A percentile compares a stretch with the other conserved stretches of the same genome.
Conservation (phyloP, 768 basidiomycete species). For the Austroboletus eburneus region DNA sequence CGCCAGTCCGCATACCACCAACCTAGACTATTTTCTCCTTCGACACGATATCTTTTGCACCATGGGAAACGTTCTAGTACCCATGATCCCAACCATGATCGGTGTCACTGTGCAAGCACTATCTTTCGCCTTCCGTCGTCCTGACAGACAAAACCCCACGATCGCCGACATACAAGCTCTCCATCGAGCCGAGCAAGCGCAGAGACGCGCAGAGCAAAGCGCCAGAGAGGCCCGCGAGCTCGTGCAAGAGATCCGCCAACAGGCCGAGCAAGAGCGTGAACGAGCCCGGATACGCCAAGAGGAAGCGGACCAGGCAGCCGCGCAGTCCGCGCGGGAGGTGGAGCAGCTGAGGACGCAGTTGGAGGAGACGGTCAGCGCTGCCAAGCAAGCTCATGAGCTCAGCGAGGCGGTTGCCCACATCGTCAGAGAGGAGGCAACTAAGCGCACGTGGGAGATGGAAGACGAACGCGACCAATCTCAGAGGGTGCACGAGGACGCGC, state of each 20-base stretch:
- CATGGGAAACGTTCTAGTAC: constrained; percentile 5
- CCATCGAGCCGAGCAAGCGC: constrained; percentile 3
- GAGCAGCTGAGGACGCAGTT: constrained; percentile 8
- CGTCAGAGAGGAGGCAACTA: constrained; percentile 6
- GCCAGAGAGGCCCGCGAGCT: constrained; percentile 4
- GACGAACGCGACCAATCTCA: constrained; percentile 4
- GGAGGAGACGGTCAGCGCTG: not conserved
- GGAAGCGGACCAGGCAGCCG: constrained; percentile 1
- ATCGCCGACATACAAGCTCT: constrained; percentile 6
- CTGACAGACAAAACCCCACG: constrained; percentile 10
- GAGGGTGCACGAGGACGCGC: constrained; percentile 4
- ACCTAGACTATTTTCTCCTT: not conserved
- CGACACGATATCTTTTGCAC: not conserved
- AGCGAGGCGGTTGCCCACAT: constrained; percentile 2
- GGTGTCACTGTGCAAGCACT: not conserved
- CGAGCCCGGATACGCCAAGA: constrained; percentile 3
- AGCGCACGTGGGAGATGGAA: constrained; percentile 1
- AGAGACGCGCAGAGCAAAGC: not conserved
- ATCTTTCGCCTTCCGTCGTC: not conserved
- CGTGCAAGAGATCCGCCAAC: not conserved
- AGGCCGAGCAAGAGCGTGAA: constrained; percentile 9
- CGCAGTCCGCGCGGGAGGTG: constrained; percentile 7
- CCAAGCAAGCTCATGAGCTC: constrained; percentile 1
- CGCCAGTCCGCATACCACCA: no score
- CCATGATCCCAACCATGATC: not conserved